Conservation (phyloP, 1,284 basidiomycete genomes). For the Boletellus deceptivus region DNA sequence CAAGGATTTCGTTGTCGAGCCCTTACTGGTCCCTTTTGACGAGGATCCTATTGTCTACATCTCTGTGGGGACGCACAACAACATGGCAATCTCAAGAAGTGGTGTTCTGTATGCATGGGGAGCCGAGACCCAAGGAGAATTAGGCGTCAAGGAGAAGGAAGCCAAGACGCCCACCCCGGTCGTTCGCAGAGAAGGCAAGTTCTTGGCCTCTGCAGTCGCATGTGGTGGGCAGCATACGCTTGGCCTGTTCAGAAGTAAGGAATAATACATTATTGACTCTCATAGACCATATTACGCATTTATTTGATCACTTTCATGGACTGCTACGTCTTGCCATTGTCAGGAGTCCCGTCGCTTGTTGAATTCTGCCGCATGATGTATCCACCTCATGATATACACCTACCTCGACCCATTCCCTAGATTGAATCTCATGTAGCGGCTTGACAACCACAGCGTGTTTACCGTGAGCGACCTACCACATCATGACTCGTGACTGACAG, state of each 20-base stretch:
- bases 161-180: conserved; percentile 59
- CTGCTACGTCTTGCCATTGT: conserved; percentile 13
- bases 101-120: conserved; percentile 89
- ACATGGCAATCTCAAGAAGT: conserved; percentile 74
- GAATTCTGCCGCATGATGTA: conserved; percentile 24
- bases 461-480: no score
- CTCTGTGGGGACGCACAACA: conserved; percentile 78
- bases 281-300: conserved; percentile 18
- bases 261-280: conserved; percentile 14
- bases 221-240: conserved; percentile 75
- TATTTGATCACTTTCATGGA: conserved; percentile 20
- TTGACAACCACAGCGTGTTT: no score
- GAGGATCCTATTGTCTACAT: conserved; percentile 74
- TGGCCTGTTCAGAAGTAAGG: conserved; percentile 64
- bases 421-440: not conserved
- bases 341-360: conserved; percentile 25
- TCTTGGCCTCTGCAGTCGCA: conserved; percentile 56
- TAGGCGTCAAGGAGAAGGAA: conserved; percentile 59
- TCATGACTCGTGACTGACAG: no score
- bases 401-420: conserved; percentile 19
- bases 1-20: conserved; percentile 59
- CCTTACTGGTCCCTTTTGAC: conserved; percentile 65
- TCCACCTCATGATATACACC: conserved; percentile 12
- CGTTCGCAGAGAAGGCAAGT: conserved; percentile 66
- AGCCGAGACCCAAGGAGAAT: conserved; percentile 72